A percentile compares a stretch with the other conserved stretches of the same genome.
phyloP scores from a whole-genome alignment of 1,284 basidiomycete species.

The Cerioporus squamosus region DNA sequence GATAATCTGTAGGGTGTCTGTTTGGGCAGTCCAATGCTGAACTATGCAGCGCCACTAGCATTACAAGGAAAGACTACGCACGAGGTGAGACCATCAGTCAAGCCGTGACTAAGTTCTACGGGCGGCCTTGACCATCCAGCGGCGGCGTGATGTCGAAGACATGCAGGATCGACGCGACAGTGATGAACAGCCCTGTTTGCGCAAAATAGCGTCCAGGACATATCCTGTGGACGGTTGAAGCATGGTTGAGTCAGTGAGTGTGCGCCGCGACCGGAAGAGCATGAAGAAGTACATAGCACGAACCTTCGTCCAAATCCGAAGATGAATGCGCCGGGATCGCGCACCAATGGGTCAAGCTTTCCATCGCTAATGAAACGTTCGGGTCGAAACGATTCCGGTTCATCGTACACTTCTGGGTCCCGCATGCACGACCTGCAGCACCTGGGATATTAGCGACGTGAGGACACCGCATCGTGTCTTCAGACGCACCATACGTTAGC shows the following conservation, averaged over 20 bases:
- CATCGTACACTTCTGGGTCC: slow-evolving; percentile 19
- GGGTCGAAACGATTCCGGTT: slow-evolving; percentile 23
- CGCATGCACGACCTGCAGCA: slow-evolving; percentile 20
- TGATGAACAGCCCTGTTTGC: slow-evolving; percentile 1
- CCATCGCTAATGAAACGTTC: slow-evolving; percentile 28
- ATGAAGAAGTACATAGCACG: background rate
- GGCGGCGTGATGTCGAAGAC: slow-evolving; percentile 3
- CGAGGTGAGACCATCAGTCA: no score
- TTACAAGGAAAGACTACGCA: background rate
- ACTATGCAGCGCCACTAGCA: no score
- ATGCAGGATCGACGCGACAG: slow-evolving; percentile 5
- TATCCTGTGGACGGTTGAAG: slow-evolving; percentile 9
- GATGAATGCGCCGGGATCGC: slow-evolving; percentile 14
- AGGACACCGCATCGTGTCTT: no score
- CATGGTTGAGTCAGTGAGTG: background rate
- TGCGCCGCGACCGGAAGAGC: background rate
- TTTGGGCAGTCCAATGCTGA: background rate
- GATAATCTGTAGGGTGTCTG: slow-evolving; percentile 6
- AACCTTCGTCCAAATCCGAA: slow-evolving; percentile 29
- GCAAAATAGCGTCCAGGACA: slow-evolving; percentile 19
- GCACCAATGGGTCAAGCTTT: slow-evolving; percentile 8
- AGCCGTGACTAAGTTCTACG: no score
- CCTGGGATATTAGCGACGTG: no score
- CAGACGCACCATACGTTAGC: background rate
- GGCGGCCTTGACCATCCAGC: background rate